Evolutionary conservation across 257 asterid genomes (phyloP).

Genomic region (Datura wrightii): DNA sequence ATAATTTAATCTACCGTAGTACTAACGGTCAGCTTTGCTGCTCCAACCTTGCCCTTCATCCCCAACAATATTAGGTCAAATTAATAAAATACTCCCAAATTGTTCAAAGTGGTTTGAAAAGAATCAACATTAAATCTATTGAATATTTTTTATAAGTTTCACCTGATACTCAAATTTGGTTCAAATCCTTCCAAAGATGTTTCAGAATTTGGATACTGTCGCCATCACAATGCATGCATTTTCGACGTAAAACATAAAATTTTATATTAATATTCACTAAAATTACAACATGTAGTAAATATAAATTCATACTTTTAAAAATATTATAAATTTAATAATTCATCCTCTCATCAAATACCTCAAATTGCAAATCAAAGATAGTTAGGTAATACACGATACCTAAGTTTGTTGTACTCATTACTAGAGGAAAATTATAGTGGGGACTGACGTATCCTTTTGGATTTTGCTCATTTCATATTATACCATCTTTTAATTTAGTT

Average conservation of each 20-base stretch:
- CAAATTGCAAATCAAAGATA: background rate
- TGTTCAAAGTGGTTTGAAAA: background rate
- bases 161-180: too few relatives aligned
- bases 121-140: background rate
- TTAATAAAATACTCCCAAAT: background rate
- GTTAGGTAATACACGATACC: background rate
- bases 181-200: too few relatives aligned
- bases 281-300: too few relatives aligned
- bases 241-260: too few relatives aligned
- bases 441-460: slow-evolving; percentile 17
- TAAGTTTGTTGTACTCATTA: background rate
- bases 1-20: too few relatives aligned
- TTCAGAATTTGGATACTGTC: too few relatives aligned
- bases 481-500: background rate
- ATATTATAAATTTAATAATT: too few relatives aligned
- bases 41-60: background rate
- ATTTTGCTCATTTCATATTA: slow-evolving; percentile 1
- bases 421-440: background rate
- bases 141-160: background rate
- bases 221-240: too few relatives aligned
- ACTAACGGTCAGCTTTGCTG: background rate
- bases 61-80: background rate
- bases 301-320: too few relatives aligned
- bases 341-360: background rate
- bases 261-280: too few relatives aligned